Percentiles rank a stretch among this genome's conserved stretches.
Evolutionary conservation across 371 early-diverging fungal genomes (phyloP).

Genomic region (Zychaea mexicana): DNA sequence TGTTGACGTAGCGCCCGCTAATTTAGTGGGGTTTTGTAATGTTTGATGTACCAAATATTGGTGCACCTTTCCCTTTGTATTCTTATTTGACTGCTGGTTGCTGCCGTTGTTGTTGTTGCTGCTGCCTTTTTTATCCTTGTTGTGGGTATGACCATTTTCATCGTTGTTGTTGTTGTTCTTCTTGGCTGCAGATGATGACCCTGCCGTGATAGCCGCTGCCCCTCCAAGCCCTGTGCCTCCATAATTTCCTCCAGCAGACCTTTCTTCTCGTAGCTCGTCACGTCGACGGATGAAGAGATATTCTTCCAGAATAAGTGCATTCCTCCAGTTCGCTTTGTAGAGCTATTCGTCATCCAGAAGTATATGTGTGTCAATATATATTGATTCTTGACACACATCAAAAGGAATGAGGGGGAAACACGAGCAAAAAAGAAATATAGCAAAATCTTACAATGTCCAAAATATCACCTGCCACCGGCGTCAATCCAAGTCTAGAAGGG

Average conservation of each 20-base stretch:
- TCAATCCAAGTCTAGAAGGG: slow-evolving; percentile 32
- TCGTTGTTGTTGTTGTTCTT: too few species aligned
- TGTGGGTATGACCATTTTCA: neutral
- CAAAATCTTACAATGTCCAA: slow-evolving; percentile 33
- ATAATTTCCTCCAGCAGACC: slow-evolving; percentile 16
- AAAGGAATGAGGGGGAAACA: too few species aligned
- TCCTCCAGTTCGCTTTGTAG: slow-evolving; percentile 53
- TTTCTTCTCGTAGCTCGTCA: slow-evolving; percentile 39
- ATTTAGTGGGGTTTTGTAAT: neutral
- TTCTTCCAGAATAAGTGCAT: slow-evolving; percentile 47
- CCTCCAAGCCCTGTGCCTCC: slow-evolving; percentile 6
- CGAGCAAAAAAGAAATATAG: too few species aligned
- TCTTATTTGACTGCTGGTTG: too few species aligned
- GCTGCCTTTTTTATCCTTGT: neutral
- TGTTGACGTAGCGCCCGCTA: too few species aligned
- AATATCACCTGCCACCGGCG: slow-evolving; percentile 53
- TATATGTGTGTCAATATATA: too few species aligned
- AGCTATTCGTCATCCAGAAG: too few species aligned
- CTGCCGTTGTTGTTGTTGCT: neutral
- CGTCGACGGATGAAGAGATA: slow-evolving; percentile 39
- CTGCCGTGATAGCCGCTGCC: neutral
- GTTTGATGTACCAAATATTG: neutral
- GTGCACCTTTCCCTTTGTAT: too few species aligned
- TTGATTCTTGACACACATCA: too few species aligned
- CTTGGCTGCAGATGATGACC: too few species aligned